These are phyloP conservation scores for Chaetomium tenue DNA, from an alignment of 495 filamentous ascomycete species.

Conservation along the genomic window DNA sequence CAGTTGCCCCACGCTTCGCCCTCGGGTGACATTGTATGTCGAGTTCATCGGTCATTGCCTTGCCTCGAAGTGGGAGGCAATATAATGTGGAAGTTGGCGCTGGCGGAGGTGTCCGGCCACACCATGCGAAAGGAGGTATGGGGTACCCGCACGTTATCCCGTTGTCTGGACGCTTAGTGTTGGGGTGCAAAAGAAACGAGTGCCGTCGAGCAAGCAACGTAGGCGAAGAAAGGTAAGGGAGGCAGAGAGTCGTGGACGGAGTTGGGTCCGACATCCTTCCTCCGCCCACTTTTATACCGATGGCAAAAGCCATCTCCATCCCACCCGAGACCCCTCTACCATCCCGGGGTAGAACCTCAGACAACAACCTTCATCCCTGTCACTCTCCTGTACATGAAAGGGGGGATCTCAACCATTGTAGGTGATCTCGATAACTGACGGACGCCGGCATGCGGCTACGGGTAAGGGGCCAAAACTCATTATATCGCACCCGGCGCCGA, in stretches of 20 bases:
- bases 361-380: neutral
- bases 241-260: neutral
- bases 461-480: slow-evolving; percentile 9
- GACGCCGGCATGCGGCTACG: slow-evolving; percentile 13
- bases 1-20: too few species aligned
- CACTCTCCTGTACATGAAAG: neutral
- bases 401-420: neutral
- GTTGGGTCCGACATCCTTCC: neutral
- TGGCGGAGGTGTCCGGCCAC: neutral
- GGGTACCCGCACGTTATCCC: neutral
- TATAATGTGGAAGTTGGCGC: neutral
- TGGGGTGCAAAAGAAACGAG: neutral
- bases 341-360: neutral
- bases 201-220: neutral
- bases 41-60: neutral
- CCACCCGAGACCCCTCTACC: neutral
- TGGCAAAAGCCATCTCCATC: neutral
- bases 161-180: neutral
- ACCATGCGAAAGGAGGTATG: neutral
- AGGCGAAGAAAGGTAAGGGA: neutral
- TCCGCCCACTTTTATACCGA: neutral
- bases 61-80: neutral
- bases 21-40: too few species aligned
- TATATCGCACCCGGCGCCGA: slow-evolving; percentile 24
- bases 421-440: slow-evolving; percentile 21